Evolutionary conservation across 441 rosid genomes (phyloP), one percentile per base, ranked within the genome.

Genomic region (Eutrema salsugineum): DNA sequence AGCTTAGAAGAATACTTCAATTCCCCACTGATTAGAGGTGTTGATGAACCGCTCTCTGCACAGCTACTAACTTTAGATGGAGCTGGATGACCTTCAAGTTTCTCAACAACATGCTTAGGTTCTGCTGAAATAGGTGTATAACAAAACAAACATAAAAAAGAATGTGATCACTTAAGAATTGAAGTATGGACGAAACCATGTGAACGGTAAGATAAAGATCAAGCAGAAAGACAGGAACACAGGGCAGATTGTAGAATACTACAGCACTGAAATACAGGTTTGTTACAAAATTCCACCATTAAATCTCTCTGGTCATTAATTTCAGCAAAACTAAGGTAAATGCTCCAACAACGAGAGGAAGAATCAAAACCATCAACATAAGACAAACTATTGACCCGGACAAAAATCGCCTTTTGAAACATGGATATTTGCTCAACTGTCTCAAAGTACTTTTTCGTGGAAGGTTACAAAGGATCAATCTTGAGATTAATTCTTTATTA

Each of bases 1-100:
- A 86, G 84, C 70, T 73, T 84, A 33, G 88, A 84, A 50, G 90
- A 79, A 66, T 84, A 71, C 79, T 81, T 86, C 69, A 86, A 33
- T 38, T 86, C 88, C 76, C 85, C 86, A 38, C 88, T 84, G 22
- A 82, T 77, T 43, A 73, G 66, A 19, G 88, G 88, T 1, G 84
- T 86, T 43, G 86, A 72, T 2, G 86, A 71, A 55, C 79, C 67
- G 22, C 81, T 81, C 71, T 61, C 85, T 4, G 75, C 84, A 70
- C 58, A 63, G 66, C 88, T 87, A 46, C 74, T 76, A 5, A 88
- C 85, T 17, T 89, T 78, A 46, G 88, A 79, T 35, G 83, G 85
- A 68, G 74, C 67, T 7, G 85, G 89, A 42, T 81, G 85, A 58
- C 84, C 87, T 66, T 74, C 81, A 42, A 57, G 71, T 72, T 84